Evolutionary conservation across 1,284 basidiomycete species (phyloP).

Genomic region (Butyriboletus pseudospeciosus): DNA sequence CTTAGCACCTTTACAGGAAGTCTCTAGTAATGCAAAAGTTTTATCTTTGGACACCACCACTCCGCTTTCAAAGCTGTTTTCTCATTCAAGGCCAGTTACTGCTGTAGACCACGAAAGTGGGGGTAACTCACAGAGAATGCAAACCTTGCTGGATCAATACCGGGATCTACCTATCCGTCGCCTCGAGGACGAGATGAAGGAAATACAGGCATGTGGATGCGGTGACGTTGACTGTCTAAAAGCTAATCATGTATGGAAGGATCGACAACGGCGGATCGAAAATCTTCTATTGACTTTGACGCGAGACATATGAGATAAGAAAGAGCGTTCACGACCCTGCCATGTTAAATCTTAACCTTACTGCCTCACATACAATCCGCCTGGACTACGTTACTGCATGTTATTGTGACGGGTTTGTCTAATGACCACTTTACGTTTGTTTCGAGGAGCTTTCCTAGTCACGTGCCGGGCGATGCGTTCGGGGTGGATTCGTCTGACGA

Average conservation of each 20-base stretch:
- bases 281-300: conserved; percentile 56
- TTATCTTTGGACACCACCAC: conserved; percentile 31
- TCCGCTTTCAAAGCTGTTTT: conserved; percentile 28
- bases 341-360: not conserved
- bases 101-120: conserved; percentile 26
- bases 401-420: not conserved
- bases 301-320: conserved; percentile 39
- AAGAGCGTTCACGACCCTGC: not conserved
- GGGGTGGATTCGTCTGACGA: no score
- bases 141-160: conserved; percentile 59
- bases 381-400: not conserved
- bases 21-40: conserved; percentile 28
- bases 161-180: conserved; percentile 56
- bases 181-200: conserved; percentile 74
- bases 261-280: conserved; percentile 76
- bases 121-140: conserved; percentile 52
- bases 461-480: conserved; percentile 17
- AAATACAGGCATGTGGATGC: conserved; percentile 56
- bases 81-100: conserved; percentile 14
- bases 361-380: not conserved
- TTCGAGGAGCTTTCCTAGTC: conserved; percentile 1
- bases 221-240: not conserved
- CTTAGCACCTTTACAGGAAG: conserved; percentile 26
- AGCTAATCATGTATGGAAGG: conserved; percentile 38
- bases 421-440: not conserved